phyloP scores from a whole-genome alignment of 2,329 filamentous ascomycete genomes.

The Aspergillus bombycis region DNA sequence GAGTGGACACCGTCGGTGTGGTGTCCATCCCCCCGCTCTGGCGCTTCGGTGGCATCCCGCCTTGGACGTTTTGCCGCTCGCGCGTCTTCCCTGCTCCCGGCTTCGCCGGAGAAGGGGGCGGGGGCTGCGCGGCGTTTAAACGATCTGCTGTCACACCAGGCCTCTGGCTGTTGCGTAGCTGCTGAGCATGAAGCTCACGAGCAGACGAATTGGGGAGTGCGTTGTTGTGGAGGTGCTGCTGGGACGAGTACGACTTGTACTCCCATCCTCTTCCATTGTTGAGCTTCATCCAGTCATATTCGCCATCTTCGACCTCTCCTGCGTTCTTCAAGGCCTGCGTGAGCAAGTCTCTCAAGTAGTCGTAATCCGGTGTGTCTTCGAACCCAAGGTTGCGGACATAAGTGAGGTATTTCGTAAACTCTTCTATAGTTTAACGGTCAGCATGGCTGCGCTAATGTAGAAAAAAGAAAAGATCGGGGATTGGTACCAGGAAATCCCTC shows the following conservation, averaged over 20 bases:
- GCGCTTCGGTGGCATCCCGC: slow-evolving; percentile 73
- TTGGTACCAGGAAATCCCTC: slow-evolving; percentile 79
- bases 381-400: slow-evolving; percentile 98
- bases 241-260: slow-evolving; percentile 69
- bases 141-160: slow-evolving; percentile 75
- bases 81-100: slow-evolving; percentile 72
- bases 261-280: slow-evolving; percentile 94
- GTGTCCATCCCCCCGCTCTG: slow-evolving; percentile 69
- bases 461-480: background rate
- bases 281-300: slow-evolving; percentile 99
- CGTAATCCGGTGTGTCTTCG: slow-evolving; percentile 97
- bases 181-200: slow-evolving; percentile 75
- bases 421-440: slow-evolving; percentile 60
- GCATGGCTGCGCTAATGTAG: background rate
- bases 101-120: slow-evolving; percentile 82
- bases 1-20: slow-evolving; percentile 86
- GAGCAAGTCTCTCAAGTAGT: slow-evolving; percentile 94
- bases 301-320: slow-evolving; percentile 93
- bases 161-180: slow-evolving; percentile 62
- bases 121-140: slow-evolving; percentile 93
- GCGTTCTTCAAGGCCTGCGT: slow-evolving; percentile 93
- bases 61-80: slow-evolving; percentile 75
- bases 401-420: slow-evolving; percentile 96
- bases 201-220: slow-evolving; percentile 78
- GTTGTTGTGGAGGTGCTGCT: slow-evolving; percentile 78